A percentile compares a stretch with the other conserved stretches of the same genome.
phyloP scores from a whole-genome alignment of 352 stramenopile genomes.

The Pythium aphanidermatum region DNA sequence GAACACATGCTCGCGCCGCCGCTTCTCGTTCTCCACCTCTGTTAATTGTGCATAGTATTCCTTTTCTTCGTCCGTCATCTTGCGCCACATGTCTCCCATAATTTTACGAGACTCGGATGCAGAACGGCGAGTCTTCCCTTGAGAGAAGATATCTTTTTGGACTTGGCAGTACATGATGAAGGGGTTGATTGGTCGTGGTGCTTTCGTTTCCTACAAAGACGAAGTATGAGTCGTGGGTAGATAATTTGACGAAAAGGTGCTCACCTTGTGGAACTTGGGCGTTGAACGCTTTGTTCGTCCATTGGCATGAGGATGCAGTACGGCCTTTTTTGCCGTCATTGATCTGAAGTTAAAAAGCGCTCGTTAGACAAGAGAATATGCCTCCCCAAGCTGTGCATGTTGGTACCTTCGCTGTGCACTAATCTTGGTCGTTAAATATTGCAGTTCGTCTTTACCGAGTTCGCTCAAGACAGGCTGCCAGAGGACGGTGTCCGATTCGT shows the following conservation, averaged over 20 bases:
- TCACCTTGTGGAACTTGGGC: conserved; percentile 17
- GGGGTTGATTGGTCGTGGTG: conserved; percentile 64
- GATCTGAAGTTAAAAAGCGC: conserved; percentile 26
- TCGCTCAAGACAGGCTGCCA: conserved; percentile 73
- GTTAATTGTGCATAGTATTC: conserved; percentile 70
- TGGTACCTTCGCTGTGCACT: conserved; percentile 8
- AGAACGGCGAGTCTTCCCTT: conserved; percentile 45
- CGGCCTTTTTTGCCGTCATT: conserved; percentile 36
- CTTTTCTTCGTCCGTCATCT: conserved; percentile 76
- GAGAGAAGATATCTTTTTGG: conserved; percentile 56
- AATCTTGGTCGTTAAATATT: conserved; percentile 52
- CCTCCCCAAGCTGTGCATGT: too few species aligned
- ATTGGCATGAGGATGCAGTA: conserved; percentile 15
- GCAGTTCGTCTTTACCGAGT: conserved; percentile 55
- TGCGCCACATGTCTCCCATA: conserved; percentile 79
- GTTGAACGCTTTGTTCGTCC: conserved; percentile 22
- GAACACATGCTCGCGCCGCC: conserved; percentile 60
- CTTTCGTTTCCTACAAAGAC: conserved; percentile 33
- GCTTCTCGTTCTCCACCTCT: conserved; percentile 77
- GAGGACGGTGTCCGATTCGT: conserved; percentile 30
- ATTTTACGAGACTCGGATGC: conserved; percentile 73
- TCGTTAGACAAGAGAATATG: too few species aligned
- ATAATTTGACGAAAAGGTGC: neutral
- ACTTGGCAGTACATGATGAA: conserved; percentile 84
- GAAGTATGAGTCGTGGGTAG: neutral